These are phyloP conservation scores for Phytophthora capsici DNA, from an alignment of 352 stramenopile species.

Conservation along the genomic window DNA sequence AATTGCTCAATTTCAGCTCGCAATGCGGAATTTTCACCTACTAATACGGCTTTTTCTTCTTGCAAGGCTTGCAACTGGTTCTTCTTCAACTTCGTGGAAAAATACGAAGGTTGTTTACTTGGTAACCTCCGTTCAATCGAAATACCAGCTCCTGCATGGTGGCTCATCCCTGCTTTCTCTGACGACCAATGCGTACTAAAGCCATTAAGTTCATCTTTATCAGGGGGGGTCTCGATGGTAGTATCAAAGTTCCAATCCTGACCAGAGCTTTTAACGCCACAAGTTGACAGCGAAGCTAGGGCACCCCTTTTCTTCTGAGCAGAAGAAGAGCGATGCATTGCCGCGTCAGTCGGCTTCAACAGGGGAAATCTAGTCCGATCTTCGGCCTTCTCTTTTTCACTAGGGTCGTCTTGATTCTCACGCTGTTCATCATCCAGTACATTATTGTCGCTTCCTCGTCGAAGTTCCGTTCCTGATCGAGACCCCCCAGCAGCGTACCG, in stretches of 20 bases:
- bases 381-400: background rate
- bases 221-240: conserved; percentile 11
- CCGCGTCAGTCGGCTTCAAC: conserved; percentile 7
- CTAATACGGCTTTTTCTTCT: conserved; percentile 47
- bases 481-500: conserved; percentile 18
- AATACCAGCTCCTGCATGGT: conserved; percentile 30
- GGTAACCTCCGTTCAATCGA: conserved; percentile 37
- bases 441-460: conserved; percentile 15
- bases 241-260: conserved; percentile 48
- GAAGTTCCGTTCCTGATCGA: background rate
- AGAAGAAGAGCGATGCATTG: background rate
- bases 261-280: background rate
- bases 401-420: conserved; percentile 3
- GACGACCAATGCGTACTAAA: background rate
- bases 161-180: background rate
- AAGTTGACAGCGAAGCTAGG: conserved; percentile 1
- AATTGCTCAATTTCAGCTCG: conserved; percentile 56
- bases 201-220: conserved; percentile 18
- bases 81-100: conserved; percentile 52
- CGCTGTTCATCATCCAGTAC: conserved; percentile 20
- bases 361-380: conserved; percentile 16
- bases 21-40: conserved; percentile 49
- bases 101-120: conserved; percentile 28
- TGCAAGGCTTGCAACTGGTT: conserved; percentile 48
- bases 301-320: conserved; percentile 2